Evolutionary conservation across 495 filamentous ascomycete species (phyloP).

Genomic region (Talaromyces proteolyticus): DNA sequence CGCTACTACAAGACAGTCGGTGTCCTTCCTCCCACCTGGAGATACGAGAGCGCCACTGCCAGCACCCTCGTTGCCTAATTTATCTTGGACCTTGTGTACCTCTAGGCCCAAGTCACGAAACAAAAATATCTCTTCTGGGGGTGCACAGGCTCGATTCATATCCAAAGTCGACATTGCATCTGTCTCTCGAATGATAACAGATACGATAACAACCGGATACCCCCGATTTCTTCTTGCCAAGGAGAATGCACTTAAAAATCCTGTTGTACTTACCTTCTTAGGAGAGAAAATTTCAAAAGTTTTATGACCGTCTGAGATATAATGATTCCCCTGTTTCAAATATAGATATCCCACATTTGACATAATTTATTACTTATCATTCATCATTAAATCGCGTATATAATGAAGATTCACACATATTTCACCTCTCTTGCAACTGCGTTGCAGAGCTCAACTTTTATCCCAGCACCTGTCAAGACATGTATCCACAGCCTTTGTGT

Average conservation of each 20-base stretch:
- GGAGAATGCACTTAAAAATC: not conserved
- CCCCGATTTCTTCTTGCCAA: not conserved
- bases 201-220: not conserved
- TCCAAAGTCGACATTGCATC: not conserved
- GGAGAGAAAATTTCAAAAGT: not conserved
- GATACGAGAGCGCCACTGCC: constrained; percentile 72
- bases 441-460: constrained; percentile 84
- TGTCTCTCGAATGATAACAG: not conserved
- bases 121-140: not conserved
- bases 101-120: not conserved
- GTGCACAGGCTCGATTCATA: not conserved
- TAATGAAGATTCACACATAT: constrained; percentile 1
- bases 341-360: not conserved
- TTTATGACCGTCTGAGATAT: not conserved
- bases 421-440: constrained; percentile 72
- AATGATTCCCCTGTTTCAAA: not conserved
- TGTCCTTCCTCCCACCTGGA: constrained; percentile 97
- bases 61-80: constrained; percentile 49
- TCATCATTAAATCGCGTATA: not conserved
- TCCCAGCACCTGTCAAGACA: constrained; percentile 75
- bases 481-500: constrained; percentile 97
- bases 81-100: not conserved
- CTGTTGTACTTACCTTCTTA: not conserved
- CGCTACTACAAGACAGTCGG: constrained; percentile 99
- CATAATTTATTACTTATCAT: not conserved